phyloP scores from a whole-genome alignment of 1,284 basidiomycete species.

The Ustilago curta region DNA sequence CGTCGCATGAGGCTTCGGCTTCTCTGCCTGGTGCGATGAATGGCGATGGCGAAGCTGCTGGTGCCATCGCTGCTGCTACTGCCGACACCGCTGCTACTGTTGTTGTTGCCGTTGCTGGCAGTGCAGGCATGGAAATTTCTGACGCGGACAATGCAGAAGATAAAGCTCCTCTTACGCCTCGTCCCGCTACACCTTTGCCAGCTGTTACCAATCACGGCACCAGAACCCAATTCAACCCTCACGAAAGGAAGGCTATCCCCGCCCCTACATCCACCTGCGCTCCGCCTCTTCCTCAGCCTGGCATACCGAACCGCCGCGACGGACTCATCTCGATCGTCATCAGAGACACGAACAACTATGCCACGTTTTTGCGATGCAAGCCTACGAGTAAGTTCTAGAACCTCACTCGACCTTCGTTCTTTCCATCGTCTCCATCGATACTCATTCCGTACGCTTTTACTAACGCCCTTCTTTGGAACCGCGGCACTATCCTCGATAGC shows the following conservation, averaged over 20 bases:
- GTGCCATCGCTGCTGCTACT: not conserved
- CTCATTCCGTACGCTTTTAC: too few relatives aligned
- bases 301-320: not conserved
- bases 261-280: not conserved
- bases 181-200: too few relatives aligned
- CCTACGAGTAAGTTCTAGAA: slow-evolving; percentile 15
- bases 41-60: too few relatives aligned
- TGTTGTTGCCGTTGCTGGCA: too few relatives aligned
- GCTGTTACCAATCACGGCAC: not conserved
- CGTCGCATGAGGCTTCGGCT: not conserved
- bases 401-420: too few relatives aligned
- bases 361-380: slow-evolving; percentile 5
- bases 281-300: not conserved
- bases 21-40: too few relatives aligned
- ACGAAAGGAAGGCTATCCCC: not conserved
- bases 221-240: not conserved
- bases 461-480: too few relatives aligned
- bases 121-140: too few relatives aligned
- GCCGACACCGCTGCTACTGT: not conserved
- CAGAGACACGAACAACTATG: slow-evolving; percentile 25
- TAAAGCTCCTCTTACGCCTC: too few relatives aligned
- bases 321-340: slow-evolving; percentile 2
- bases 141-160: too few relatives aligned
- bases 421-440: too few relatives aligned
- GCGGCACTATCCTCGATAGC: too few relatives aligned